Conservation (phyloP, 768 basidiomycete species). For the Mycena olivaceomarginata region DNA sequence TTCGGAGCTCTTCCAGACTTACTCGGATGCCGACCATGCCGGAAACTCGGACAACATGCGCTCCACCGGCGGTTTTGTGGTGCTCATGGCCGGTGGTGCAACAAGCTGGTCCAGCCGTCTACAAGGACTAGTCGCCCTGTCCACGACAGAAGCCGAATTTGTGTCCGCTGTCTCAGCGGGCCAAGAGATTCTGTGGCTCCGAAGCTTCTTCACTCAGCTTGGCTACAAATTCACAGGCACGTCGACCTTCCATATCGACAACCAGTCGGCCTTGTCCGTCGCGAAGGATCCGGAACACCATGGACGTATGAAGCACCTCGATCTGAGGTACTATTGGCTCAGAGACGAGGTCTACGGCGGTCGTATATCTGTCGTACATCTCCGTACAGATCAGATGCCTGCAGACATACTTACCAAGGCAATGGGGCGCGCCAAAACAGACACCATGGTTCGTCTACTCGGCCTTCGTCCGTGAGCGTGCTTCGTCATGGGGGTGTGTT, state of each 20-base stretch:
- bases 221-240: constrained; percentile 27
- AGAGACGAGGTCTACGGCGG: neutral
- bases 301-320: neutral
- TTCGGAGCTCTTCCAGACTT: constrained; percentile 46
- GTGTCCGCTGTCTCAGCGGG: too few species aligned
- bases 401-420: neutral
- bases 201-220: constrained; percentile 52
- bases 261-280: too few species aligned
- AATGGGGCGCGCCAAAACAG: neutral
- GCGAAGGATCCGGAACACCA: too few species aligned
- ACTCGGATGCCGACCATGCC: constrained; percentile 50
- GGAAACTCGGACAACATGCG: neutral
- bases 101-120: constrained; percentile 60
- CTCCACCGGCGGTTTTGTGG: neutral
- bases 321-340: neutral
- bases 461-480: too few species aligned
- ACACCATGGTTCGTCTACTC: too few species aligned
- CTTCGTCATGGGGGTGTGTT: too few species aligned
- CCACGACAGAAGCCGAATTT: too few species aligned
- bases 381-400: neutral
- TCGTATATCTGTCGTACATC: neutral
- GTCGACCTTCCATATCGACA: neutral
- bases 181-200: too few species aligned
- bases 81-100: constrained; percentile 31
- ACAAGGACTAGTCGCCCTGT: too few species aligned